Conservation (phyloP, 1,139 yeast genomes). For the Kodamaea sp. region DNA sequence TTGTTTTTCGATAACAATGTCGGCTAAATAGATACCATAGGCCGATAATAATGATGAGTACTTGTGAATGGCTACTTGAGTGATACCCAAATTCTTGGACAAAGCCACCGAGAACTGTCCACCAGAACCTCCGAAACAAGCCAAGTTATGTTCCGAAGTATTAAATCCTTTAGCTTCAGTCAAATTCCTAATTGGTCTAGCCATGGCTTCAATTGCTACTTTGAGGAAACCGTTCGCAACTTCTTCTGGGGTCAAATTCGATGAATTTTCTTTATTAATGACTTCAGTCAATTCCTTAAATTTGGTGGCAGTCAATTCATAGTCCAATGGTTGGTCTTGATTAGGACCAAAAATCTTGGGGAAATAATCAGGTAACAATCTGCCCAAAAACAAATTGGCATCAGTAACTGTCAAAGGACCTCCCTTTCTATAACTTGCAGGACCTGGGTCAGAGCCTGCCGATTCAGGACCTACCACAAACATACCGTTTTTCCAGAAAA, state of each 20-base stretch:
- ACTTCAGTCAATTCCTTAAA: slow-evolving; percentile 34
- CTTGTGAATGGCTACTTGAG: slow-evolving; percentile 43
- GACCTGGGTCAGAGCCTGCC: slow-evolving; percentile 52
- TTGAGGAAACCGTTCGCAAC: slow-evolving; percentile 46
- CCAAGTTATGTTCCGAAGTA: slow-evolving; percentile 44
- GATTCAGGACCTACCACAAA: slow-evolving; percentile 51
- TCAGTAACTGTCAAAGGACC: slow-evolving; percentile 51
- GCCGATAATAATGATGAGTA: slow-evolving; percentile 48
- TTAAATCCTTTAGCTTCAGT: slow-evolving; percentile 47
- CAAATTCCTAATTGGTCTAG: slow-evolving; percentile 45
- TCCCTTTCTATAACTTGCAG: slow-evolving; percentile 48
- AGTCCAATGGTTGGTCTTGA: slow-evolving; percentile 42
- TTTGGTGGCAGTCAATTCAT: slow-evolving; percentile 29
- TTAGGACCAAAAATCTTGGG: slow-evolving; percentile 48
- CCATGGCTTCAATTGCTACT: slow-evolving; percentile 50
- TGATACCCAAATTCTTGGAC: slow-evolving; percentile 41
- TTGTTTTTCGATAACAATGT: slow-evolving; percentile 60
- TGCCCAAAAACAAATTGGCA: slow-evolving; percentile 45
- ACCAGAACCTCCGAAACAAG: slow-evolving; percentile 51
- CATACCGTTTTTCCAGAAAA: slow-evolving; percentile 48
- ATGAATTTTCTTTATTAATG: slow-evolving; percentile 31
- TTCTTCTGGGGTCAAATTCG: slow-evolving; percentile 35
- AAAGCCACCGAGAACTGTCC: slow-evolving; percentile 46
- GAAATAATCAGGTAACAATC: slow-evolving; percentile 42
- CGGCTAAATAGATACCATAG: slow-evolving; percentile 46